phyloP scores from a whole-genome alignment of 345 rosid genomes.

The Eucalyptus regnans region DNA sequence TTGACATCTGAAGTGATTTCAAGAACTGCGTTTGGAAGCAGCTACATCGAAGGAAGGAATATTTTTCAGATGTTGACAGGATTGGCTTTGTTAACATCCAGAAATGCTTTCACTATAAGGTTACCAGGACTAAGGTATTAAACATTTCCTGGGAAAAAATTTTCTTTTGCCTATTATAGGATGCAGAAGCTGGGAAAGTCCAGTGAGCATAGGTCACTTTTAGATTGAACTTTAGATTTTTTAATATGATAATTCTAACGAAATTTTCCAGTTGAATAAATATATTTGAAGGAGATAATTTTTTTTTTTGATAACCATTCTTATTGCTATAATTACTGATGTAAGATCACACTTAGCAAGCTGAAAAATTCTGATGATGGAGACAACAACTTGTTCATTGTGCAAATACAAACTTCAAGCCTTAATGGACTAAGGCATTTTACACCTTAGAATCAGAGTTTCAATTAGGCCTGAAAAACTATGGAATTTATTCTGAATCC shows the following conservation, averaged over 20 bases:
- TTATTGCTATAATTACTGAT: not conserved
- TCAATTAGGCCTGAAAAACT: not conserved
- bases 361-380: not conserved
- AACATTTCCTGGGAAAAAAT: not conserved
- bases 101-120: not conserved
- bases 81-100: not conserved
- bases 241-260: not conserved
- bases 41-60: conserved; percentile 22
- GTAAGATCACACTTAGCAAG: not conserved
- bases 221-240: not conserved
- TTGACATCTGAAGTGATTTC: conserved; percentile 40
- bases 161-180: too few relatives aligned
- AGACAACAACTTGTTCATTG: not conserved
- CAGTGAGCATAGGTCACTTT: not conserved
- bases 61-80: conserved; percentile 19
- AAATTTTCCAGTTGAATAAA: not conserved
- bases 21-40: conserved; percentile 42
- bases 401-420: not conserved
- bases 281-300: not conserved
- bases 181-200: not conserved
- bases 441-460: not conserved
- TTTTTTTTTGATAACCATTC: not conserved
- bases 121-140: conserved; percentile 15
- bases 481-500: not conserved
- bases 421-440: not conserved